Conservation (phyloP, 371 early-diverging fungal species). For the Entomophthora muscae region DNA sequence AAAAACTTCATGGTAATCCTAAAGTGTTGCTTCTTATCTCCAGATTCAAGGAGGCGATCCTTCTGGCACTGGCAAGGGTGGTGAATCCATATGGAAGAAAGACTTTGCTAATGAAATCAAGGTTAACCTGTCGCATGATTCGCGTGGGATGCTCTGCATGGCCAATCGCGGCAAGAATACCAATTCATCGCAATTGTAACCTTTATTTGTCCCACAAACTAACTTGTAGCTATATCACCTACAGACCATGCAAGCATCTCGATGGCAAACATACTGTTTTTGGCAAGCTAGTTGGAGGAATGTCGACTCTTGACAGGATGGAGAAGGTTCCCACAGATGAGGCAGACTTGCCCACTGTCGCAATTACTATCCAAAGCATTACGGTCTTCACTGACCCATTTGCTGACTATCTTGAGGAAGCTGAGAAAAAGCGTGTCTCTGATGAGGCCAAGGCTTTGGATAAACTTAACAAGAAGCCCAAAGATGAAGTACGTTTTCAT, state of each 20-base stretch:
- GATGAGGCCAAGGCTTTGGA: not conserved
- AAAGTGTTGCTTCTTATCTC: not conserved
- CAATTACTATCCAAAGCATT: constrained; percentile 52
- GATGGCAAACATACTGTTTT: constrained; percentile 86
- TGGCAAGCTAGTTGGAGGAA: constrained; percentile 69
- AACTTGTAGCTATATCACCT: constrained; percentile 57
- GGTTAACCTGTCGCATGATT: constrained; percentile 47
- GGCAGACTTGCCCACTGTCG: constrained; percentile 47
- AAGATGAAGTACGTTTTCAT: not conserved
- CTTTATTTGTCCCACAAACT: constrained; percentile 3
- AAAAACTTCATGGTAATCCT: constrained; percentile 64
- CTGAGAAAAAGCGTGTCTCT: not conserved
- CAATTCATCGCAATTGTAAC: constrained; percentile 79
- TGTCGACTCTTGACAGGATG: constrained; percentile 60
- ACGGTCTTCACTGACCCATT: constrained; percentile 70
- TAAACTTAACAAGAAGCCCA: not conserved
- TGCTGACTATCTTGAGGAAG: constrained; percentile 30
- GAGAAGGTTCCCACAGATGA: constrained; percentile 54
- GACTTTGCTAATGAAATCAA: constrained; percentile 71
- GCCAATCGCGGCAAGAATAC: constrained; percentile 80
- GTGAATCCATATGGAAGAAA: constrained; percentile 61
- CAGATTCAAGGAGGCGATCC: constrained; percentile 90
- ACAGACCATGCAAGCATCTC: constrained; percentile 56
- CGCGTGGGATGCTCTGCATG: constrained; percentile 65
- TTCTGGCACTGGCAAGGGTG: constrained; percentile 79